Evolutionary conservation across 768 basidiomycete genomes (phyloP), one percentile per base, ranked within the genome.

Genomic region (Kwoniella botswanensis): DNA sequence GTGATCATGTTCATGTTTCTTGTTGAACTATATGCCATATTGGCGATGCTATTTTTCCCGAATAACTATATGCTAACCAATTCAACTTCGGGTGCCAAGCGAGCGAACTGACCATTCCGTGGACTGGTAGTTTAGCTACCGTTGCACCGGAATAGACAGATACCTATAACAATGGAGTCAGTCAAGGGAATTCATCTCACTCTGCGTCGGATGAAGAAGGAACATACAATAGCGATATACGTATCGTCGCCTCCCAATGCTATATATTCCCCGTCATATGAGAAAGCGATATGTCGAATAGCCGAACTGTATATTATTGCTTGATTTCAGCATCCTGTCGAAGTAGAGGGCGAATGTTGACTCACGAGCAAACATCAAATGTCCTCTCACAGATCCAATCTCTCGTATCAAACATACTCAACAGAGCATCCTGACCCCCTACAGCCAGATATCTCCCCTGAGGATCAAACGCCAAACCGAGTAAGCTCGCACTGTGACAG

Each of bases 381-480:
- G 79, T 80, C 72, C 77, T 61, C 24, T 71, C 60, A 59, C 75
- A 76, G 43, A 80, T 76, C 79, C 79, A 80, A 46, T 78, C 75
- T 43, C 66, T 55, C 42, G 77, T 78, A 56, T 74, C 74, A 26
- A 78, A 71, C 60, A 80, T 29, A 64, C 75, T 76, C 63, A 80
- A 63, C 65, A 80, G 44, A 18, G 79, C 79, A 57, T 80, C 79
- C 58, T 80, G 79, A n/a, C 79, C 79, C 26, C 79, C 79, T 10
- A 78, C 75, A 42, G 77, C 77, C 11, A 80, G 63, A 57, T 50
- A 80, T 69, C 62, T 73, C 18, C 79, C 79, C 13, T 68, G 58
- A 3, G 79, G 79, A 56, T 78, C 77, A 18, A 78, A 75, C 0
- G 71, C 67, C 22, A 80, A 65, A 53, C 66, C 60, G 2, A 80